phyloP scores from a whole-genome alignment of 306 rosid species.

The Quercus gilva region DNA sequence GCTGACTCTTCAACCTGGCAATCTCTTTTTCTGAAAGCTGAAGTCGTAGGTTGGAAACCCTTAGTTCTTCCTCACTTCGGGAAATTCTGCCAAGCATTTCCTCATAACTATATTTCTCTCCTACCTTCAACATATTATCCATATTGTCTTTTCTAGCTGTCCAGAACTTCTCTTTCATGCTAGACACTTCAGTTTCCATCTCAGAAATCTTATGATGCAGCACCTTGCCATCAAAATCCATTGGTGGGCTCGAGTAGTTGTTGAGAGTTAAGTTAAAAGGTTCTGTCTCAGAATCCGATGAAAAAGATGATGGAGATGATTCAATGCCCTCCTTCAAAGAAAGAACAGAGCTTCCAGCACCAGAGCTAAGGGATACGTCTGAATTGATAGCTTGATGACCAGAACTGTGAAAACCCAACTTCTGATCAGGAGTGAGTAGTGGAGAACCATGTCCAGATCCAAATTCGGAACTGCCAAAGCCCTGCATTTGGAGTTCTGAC shows the following conservation, averaged over 20 bases:
- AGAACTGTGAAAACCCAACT: constrained; percentile 30
- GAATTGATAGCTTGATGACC: constrained; percentile 34
- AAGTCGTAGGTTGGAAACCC: constrained; percentile 37
- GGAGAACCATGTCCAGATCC: constrained; percentile 28
- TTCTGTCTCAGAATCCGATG: constrained; percentile 58
- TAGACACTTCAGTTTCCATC: constrained; percentile 37
- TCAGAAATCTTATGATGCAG: constrained; percentile 27
- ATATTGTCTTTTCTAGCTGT: constrained; percentile 22
- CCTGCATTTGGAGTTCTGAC: constrained; percentile 40
- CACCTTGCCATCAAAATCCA: constrained; percentile 29
- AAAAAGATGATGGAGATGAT: constrained; percentile 40
- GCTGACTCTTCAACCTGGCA: constrained; percentile 26
- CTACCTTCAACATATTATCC: constrained; percentile 12
- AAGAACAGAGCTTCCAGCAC: constrained; percentile 45
- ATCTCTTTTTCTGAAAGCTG: constrained; percentile 42
- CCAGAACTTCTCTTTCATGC: constrained; percentile 32
- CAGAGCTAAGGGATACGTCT: constrained; percentile 50
- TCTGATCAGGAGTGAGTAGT: constrained; percentile 44
- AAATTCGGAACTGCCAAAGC: constrained; percentile 32
- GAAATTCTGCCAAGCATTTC: constrained; percentile 32
- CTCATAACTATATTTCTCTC: constrained; percentile 30
- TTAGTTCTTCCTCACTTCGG: constrained; percentile 41
- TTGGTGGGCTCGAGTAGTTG: constrained; percentile 27
- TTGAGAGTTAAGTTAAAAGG: constrained; percentile 20
- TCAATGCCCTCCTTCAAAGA: constrained; percentile 45